Evolutionary conservation across 305 asterid genomes (phyloP).

Genomic region (Euphrasia arctica): DNA sequence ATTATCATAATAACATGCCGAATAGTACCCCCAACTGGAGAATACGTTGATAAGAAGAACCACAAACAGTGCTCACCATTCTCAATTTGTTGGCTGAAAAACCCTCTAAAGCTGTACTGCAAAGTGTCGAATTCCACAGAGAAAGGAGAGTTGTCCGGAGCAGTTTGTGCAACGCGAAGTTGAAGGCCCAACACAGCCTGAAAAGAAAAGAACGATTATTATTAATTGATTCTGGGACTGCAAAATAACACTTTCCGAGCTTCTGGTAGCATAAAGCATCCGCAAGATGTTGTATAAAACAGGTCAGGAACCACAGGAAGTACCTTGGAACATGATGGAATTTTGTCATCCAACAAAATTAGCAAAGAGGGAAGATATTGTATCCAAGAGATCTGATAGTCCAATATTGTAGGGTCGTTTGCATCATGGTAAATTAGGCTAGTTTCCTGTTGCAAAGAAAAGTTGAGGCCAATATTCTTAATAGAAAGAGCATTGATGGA

Average conservation of each 20-base stretch:
- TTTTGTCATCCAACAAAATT: slow-evolving; percentile 56
- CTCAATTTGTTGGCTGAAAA: slow-evolving; percentile 48
- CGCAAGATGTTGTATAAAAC: slow-evolving; percentile 4
- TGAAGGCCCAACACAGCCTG: slow-evolving; percentile 80
- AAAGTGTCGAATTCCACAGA: slow-evolving; percentile 54
- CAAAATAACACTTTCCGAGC: slow-evolving; percentile 22
- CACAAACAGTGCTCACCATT: slow-evolving; percentile 42
- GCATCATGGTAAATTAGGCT: slow-evolving; percentile 38
- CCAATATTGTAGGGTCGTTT: slow-evolving; percentile 50
- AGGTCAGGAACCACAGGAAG: slow-evolving; percentile 23
- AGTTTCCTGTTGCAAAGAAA: slow-evolving; percentile 48
- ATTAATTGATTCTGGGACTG: slow-evolving; percentile 15
- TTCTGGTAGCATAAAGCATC: slow-evolving; percentile 20
- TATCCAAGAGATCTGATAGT: slow-evolving; percentile 60
- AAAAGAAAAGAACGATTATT: slow-evolving; percentile 30
- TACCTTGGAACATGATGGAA: slow-evolving; percentile 68
- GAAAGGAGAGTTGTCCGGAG: slow-evolving; percentile 44
- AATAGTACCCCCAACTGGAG: slow-evolving; percentile 19
- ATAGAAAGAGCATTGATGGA: slow-evolving; percentile 11
- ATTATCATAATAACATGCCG: slow-evolving; percentile 21
- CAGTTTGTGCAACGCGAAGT: slow-evolving; percentile 61
- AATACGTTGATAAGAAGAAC: slow-evolving; percentile 19
- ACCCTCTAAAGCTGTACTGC: slow-evolving; percentile 47
- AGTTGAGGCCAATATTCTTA: slow-evolving; percentile 18
- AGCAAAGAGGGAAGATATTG: slow-evolving; percentile 71